Base-by-base conservation (phyloP, 1,139 yeast species). In the Candida smagusa region DNA sequence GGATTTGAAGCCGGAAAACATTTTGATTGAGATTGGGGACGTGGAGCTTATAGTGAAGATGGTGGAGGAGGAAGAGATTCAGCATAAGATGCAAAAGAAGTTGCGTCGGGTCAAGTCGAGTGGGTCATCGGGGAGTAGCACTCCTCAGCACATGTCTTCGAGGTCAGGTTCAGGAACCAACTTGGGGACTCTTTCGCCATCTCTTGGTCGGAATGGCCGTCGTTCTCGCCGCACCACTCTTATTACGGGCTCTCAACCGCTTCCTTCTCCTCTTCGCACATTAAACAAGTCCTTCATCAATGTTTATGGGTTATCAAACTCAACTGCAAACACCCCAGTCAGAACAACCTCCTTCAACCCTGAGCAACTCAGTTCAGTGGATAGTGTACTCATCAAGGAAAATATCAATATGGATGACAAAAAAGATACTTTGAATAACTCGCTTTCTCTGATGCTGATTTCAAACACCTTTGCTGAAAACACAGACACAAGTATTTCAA, bases 181-280 rank as follows among this genome's bases (percentile, higher is more conserved):
- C 46, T 9, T 31, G 35, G 19, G 30, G 9, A 28, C 7, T 3
- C 28, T 47, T 31, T 60, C 72, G 5, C 74, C 76, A 2, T 64
- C 72, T 0, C 50, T 68, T 21, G 74, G 74, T 2, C 53, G 75
- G 40, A 65, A 65, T 44, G 76, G 75, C 3, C 64, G 87, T 43
- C 66, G 84, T 40, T 68, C 87, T 21, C 73, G 96, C 52, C 66
- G 95, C 34, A 81, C 80, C 45, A 81, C 95, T 0, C 63, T 88
- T 29, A 83, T 90, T 35, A 86, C 95, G 0, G 96, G 92, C 1
- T 83, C 92, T 0, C 92, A 84, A 54, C 95, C 96, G 9, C 64
- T 87, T 37, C 94, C 95, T 1, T 81, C 90, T 0, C 92, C 95
- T 2, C 66, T 85, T 26, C 46, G 61, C 22, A 48, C 59, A 1